These are phyloP conservation scores for Staphylotrichum longicolle DNA, from an alignment of 495 filamentous ascomycete species.

Conservation along the genomic window DNA sequence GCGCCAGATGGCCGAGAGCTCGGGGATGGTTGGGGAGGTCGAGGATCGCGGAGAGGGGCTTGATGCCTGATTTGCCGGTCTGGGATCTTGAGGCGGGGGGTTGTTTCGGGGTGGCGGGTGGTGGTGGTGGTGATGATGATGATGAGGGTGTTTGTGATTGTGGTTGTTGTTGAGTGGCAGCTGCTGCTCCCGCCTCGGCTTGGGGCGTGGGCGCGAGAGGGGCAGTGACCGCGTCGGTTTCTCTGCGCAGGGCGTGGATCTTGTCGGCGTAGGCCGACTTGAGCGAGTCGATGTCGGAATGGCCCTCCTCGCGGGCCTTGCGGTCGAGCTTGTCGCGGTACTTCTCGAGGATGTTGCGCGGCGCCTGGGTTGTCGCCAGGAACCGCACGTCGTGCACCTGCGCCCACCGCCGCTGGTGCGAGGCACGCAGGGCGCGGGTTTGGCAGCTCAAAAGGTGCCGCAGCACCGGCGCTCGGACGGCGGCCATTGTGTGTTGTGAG, in stretches of 20 bases:
- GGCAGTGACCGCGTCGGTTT: conserved; percentile 45
- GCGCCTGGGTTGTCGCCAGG: conserved; percentile 58
- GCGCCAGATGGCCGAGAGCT: conserved; percentile 88
- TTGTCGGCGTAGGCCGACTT: conserved; percentile 80
- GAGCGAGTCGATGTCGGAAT: conserved; percentile 68
- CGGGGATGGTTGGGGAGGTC: conserved; percentile 79
- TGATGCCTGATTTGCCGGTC: conserved; percentile 48
- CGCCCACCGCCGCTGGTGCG: conserved; percentile 77
- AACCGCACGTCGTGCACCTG: conserved; percentile 91
- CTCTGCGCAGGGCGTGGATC: conserved; percentile 63
- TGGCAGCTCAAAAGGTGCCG: conserved; percentile 37
- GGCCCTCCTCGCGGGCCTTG: conserved; percentile 80
- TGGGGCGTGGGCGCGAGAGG: conserved; percentile 39
- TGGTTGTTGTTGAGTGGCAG: conserved; percentile 7
- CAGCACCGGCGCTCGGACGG: conserved; percentile 35
- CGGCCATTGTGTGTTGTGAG: conserved; percentile 29
- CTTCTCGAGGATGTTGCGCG: conserved; percentile 68
- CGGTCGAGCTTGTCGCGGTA: conserved; percentile 81
- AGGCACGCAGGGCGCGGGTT: conserved; percentile 27
- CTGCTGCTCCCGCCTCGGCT: not conserved
- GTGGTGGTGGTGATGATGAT: conserved; percentile 7
- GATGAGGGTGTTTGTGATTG: conserved; percentile 14
- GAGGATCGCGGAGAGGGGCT: conserved; percentile 77
- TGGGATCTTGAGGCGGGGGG: conserved; percentile 29
- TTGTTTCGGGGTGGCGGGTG: conserved; percentile 18